Percentiles rank a stretch among this genome's conserved stretches.
Evolutionary conservation across 352 stramenopile species (phyloP).

Genomic region (Phytopythium montanum): DNA sequence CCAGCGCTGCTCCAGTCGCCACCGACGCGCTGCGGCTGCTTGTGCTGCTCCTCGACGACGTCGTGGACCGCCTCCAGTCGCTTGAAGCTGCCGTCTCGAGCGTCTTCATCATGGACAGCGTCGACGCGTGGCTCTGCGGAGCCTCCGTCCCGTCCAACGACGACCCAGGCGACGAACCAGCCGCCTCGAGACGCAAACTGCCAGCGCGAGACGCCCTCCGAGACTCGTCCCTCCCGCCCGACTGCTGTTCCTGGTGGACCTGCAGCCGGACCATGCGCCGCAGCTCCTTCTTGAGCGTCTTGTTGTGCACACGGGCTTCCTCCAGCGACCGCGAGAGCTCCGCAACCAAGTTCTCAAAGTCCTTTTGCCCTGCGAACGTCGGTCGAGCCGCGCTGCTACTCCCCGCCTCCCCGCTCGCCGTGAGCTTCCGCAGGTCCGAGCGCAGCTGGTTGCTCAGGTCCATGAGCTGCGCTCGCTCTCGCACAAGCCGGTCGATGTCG

Average conservation of each 20-base stretch:
- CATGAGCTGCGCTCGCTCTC: conserved; percentile 72
- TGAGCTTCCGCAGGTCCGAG: conserved; percentile 47
- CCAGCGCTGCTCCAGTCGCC: conserved; percentile 19
- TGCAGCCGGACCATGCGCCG: conserved; percentile 69
- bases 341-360: conserved; percentile 68
- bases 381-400: conserved; percentile 11
- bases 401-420: conserved; percentile 12
- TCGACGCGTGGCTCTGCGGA: conserved; percentile 30
- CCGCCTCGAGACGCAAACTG: background rate
- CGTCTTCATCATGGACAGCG: conserved; percentile 62
- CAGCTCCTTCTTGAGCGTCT: conserved; percentile 81
- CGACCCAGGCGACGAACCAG: background rate
- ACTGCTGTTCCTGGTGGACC: conserved; percentile 26
- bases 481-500: conserved; percentile 62
- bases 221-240: background rate
- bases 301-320: conserved; percentile 66
- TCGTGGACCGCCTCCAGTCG: conserved; percentile 9
- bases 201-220: background rate
- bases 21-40: conserved; percentile 4
- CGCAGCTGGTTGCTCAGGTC: conserved; percentile 77
- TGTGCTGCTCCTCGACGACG: conserved; percentile 7
- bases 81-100: conserved; percentile 19
- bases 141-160: background rate
- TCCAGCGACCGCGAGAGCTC: conserved; percentile 70
- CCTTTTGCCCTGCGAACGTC: conserved; percentile 61